Evolutionary conservation across 257 asterid species (phyloP).

Genomic region (Leptodermis oblonga): DNA sequence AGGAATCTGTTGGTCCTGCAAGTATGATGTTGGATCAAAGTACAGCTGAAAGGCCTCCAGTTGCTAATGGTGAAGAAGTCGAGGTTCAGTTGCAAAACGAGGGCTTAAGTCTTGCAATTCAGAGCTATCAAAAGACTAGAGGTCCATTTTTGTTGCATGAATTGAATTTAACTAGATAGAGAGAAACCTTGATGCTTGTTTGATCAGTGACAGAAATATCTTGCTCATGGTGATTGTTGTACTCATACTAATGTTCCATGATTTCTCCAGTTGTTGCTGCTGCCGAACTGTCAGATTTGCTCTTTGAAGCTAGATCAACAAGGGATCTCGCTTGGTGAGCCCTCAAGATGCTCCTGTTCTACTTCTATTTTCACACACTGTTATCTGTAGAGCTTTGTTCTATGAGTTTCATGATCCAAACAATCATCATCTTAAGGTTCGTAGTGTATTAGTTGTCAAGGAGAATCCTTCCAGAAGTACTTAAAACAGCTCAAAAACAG

Average conservation of each 20-base stretch:
- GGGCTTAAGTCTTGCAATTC: conserved; percentile 3
- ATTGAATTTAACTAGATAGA: neutral
- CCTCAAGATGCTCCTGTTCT: conserved; percentile 9
- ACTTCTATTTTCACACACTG: neutral
- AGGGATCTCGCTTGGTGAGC: conserved; percentile 92
- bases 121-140: conserved; percentile 19
- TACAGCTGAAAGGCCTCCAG: neutral
- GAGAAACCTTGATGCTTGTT: neutral
- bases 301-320: conserved; percentile 81
- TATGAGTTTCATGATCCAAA: neutral
- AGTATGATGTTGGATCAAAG: neutral
- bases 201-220: neutral
- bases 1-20: conserved; percentile 2
- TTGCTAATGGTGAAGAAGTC: neutral
- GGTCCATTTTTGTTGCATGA: conserved; percentile 8
- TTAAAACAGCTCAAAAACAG: neutral
- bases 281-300: conserved; percentile 54
- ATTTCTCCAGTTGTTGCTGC: conserved; percentile 61
- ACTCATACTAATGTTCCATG: conserved; percentile 29
- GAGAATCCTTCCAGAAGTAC: neutral
- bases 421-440: neutral
- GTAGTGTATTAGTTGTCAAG: neutral
- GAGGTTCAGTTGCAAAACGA: neutral
- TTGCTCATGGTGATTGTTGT: conserved; percentile 14
- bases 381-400: neutral